Evolutionary conservation across 257 asterid genomes (phyloP), one percentile per base, ranked within the genome.

Genomic region (Linaria vulgaris): DNA sequence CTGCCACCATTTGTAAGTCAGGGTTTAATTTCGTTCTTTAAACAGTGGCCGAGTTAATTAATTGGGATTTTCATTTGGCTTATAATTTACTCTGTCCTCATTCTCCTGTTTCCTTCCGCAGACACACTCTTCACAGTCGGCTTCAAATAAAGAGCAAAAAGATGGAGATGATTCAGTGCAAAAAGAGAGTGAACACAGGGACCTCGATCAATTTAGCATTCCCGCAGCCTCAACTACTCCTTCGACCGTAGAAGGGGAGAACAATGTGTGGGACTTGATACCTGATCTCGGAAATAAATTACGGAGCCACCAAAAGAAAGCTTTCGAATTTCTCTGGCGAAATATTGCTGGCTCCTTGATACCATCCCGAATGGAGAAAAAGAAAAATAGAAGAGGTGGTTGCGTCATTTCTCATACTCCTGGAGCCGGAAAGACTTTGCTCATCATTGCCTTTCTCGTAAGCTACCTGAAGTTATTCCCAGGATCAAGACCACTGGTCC

Each of bases 361-460:
- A 30, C 99, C 99, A 3, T 72, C 88, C 9, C 80, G 75, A n/a
- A 94, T 94, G 94, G 86, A 87, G 64, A 68, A 77, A 56, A 78
- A 75, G 69, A 66, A 73, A 63, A 82, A 85, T 73, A 76, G 47
- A 31, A 74, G 97, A 63, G 99, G 99, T 5, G 99, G 99, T 5
- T 94, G 99, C 49, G 97, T 87, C 44, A 82, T 94, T 61, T 94
- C 99, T 16, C 99, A 94, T 70, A 12, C 99, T 20, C 99, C 99
- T 12, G 99, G 99, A 30, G 99, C 99, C 8, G 99, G 99, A 0
- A 94, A 90, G 63, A 94, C 99, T 38, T 58, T 94, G 53, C 92
- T 90, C 66, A 90, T 94, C 68, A 90, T 90, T 46, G 84, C 99
- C 0, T 94, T 94, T 70, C 94, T 94, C 0, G 96, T 85, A 1